Percentiles rank a stretch among this genome's conserved stretches.
These are phyloP conservation scores for Cutaneotrichosporon spelunceum DNA, from an alignment of 1,284 basidiomycete genomes.

Conservation along the genomic window DNA sequence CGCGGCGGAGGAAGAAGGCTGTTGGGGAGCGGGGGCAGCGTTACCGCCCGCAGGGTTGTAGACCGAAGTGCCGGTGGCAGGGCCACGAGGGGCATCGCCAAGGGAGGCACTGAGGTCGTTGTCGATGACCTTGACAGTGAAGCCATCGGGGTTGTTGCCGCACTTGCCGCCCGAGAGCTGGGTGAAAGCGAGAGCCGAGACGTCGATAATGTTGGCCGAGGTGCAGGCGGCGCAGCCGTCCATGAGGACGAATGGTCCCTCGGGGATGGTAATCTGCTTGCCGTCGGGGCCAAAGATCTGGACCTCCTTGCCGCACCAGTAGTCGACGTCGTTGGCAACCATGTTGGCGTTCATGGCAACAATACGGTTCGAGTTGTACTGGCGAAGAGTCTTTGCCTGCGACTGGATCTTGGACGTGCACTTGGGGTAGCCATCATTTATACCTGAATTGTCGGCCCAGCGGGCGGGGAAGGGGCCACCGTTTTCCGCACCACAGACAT, in stretches of 20 bases:
- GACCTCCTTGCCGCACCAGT: constrained; percentile 33
- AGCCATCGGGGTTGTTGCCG: constrained; percentile 35
- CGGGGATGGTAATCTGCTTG: constrained; percentile 29
- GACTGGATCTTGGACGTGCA: constrained; percentile 15
- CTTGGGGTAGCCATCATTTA: constrained; percentile 21
- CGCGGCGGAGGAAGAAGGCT: constrained; percentile 5
- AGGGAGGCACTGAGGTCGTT: constrained; percentile 13
- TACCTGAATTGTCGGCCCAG: constrained; percentile 22
- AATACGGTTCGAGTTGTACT: constrained; percentile 20
- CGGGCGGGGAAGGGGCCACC: constrained; percentile 23
- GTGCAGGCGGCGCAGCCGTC: constrained; percentile 37
- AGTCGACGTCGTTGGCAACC: constrained; percentile 15
- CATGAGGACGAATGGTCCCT: constrained; percentile 39
- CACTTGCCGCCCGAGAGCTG: constrained; percentile 19
- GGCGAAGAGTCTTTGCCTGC: constrained; percentile 13
- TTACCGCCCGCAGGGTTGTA: background rate
- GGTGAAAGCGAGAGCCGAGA: constrained; percentile 30
- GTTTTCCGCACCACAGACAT: constrained; percentile 19
- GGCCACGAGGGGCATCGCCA: background rate
- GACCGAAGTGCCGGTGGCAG: constrained; percentile 2
- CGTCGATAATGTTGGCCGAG: constrained; percentile 29
- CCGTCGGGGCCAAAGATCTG: constrained; percentile 34
- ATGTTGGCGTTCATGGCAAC: constrained; percentile 28
- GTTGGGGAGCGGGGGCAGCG: background rate
- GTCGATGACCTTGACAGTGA: constrained; percentile 33